Evolutionary conservation across 345 rosid species (phyloP).

Genomic region (Salix purpurea): DNA sequence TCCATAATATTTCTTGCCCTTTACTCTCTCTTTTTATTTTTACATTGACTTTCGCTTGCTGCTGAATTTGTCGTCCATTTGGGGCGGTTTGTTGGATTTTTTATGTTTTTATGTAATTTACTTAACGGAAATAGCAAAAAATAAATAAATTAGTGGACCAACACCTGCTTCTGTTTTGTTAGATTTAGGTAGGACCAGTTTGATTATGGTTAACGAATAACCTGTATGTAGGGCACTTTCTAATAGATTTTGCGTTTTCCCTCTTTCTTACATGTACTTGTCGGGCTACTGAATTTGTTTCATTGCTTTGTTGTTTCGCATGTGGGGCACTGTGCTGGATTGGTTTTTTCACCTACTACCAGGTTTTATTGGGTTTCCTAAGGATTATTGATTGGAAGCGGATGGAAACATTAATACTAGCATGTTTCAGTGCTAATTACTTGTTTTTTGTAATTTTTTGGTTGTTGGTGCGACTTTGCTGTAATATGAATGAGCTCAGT

Average conservation of each 20-base stretch:
- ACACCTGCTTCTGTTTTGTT: background rate
- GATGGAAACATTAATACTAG: background rate
- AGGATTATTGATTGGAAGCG: background rate
- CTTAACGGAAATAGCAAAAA: background rate
- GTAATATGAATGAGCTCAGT: background rate
- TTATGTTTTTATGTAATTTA: background rate
- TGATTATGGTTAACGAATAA: background rate
- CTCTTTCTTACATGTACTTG: background rate
- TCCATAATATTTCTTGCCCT: background rate
- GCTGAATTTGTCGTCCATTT: background rate
- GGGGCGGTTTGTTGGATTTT: background rate
- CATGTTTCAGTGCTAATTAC: too few relatives aligned
- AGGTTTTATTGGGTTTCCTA: background rate
- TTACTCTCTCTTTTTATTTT: background rate
- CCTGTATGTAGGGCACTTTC: background rate
- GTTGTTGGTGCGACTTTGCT: background rate
- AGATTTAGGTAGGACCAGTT: background rate
- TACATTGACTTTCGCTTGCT: background rate
- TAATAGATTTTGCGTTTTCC: background rate
- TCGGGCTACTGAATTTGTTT: background rate
- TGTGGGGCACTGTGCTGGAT: background rate
- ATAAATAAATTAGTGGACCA: background rate
- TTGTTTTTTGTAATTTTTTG: too few relatives aligned
- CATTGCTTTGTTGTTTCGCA: background rate
- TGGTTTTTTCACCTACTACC: background rate